Evolutionary conservation across 176 grass and related monocot genomes (phyloP), one percentile per base, ranked within the genome.

Genomic region (Cymbopogon citratus): DNA sequence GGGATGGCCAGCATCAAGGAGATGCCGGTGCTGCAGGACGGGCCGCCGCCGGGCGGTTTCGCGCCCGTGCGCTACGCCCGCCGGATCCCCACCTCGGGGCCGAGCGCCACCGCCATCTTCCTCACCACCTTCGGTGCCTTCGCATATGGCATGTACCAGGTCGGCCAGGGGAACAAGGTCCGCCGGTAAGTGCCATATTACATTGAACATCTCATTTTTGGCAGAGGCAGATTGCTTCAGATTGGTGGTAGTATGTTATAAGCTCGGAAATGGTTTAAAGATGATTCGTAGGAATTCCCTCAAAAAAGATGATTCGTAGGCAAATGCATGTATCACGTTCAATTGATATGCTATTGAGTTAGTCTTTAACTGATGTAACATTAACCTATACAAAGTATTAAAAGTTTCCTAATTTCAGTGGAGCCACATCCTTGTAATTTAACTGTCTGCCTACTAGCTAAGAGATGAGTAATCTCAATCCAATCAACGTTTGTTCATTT

Each of bases 11-110:
- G 92, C 91, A 93, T 99, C 71, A 92, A 77, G 87, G 92, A 99
- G 27, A 99, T 99, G 96, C 96, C 96, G 66, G 12, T 99, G 43
- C 69, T 99, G 63, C 96, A 99, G 91, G 96, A 95, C 83, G 96
- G 96, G 0, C 92, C 96, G 11, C 96, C 96, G 34, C 92, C 96
- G 1, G 92, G 96, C 3, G 96, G 96, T 15, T 99, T 99, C 80
- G 75, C 92, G 5, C 96, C 92, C 25, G 96, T 95, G 41, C 87
- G 96, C 56, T 99, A 91, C 76, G 96, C 96, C 10, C 96, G 96
- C 43, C 92, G 96, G 38, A 99, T 99, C 82, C 96, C 96, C 54
- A 93, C 73, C 64, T 90, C 77, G 8, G 96, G 96, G 0, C 96
- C 96, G 36, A 91, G 92, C 82, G 96, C 96, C 87, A 70, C 61